Evolutionary conservation across 2,329 filamentous ascomycete species (phyloP), one percentile per base, ranked within the genome.

Genomic region (Venturia carpophila): DNA sequence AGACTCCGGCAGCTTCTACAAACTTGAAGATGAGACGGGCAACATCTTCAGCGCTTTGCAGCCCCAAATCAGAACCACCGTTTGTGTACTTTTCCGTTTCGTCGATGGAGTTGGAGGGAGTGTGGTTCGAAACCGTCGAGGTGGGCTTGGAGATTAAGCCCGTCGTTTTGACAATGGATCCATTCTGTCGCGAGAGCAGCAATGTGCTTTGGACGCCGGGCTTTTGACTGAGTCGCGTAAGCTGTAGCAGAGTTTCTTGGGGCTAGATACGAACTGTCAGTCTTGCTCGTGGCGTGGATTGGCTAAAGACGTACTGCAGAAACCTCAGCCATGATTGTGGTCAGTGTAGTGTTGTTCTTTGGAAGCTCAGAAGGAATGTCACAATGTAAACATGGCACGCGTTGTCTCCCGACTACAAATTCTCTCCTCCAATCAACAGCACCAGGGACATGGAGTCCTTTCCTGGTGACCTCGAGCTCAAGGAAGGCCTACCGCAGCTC

Each of bases 151-250:
- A 83, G 15, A 88, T 78, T 67, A 91, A 81, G 61, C 90, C 90
- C 64, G 84, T 89, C 7, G 87, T 89, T 72, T 88, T 89, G 63
- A 94, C 82, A 62, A 94, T 89, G 1, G 88, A 83, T 63, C 89
- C 90, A 27, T 84, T 87, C 17, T 83, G 77, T 65, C 89, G 85
- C 70, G 92, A 89, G 52, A 94, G 80, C 64, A 91, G 84, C 61
- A 94, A 82, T 65, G 89, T 89, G 70, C 88, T 89, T 74, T 89
- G 89, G 63, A 94, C 90, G 67, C 89, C 89, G 39, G 88, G 83
- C 72, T 93, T 93, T 73, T 88, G 88, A 49, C 88, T 86, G 56
- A 94, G 80, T 21, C 88, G 86, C 60, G 83, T 84, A 67, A 92
- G 83, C 67, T 79, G 84, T 78, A 79, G 83, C 67, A 90, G 82